Evolutionary conservation across 305 asterid genomes (phyloP).

Genomic region (Plantago coronopus): DNA sequence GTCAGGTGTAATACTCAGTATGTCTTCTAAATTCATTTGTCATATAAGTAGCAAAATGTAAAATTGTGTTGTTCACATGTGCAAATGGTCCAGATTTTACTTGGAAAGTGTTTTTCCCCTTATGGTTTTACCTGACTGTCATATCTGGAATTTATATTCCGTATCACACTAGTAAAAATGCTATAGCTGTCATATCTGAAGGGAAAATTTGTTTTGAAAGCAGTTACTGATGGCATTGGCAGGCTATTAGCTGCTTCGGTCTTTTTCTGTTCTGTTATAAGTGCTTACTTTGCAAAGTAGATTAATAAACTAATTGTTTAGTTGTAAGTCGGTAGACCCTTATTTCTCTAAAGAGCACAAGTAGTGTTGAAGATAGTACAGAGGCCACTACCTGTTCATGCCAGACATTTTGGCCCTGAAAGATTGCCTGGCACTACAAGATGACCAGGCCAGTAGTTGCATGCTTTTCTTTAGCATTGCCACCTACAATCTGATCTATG

Average conservation of each 20-base stretch:
- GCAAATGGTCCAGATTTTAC: not conserved
- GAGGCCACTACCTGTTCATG: not conserved
- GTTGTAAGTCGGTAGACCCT: not conserved
- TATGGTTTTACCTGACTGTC: not conserved
- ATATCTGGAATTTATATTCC: not conserved
- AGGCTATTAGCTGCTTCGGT: not conserved
- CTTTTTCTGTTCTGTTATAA: not conserved
- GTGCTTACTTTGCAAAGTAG: not conserved
- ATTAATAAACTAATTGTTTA: too few relatives aligned
- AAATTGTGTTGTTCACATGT: not conserved
- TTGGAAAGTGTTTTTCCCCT: not conserved
- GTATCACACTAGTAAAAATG: not conserved
- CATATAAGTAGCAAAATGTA: not conserved
- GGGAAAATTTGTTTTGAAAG: not conserved
- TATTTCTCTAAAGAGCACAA: not conserved
- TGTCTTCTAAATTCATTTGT: not conserved
- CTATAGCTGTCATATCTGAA: not conserved
- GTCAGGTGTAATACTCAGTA: not conserved
- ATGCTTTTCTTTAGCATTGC: not conserved
- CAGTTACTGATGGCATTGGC: not conserved
- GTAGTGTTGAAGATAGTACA: not conserved
- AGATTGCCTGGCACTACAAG: too few relatives aligned
- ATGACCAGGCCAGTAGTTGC: too few relatives aligned
- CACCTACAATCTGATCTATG: not conserved
- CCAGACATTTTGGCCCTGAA: not conserved